Base-by-base conservation (phyloP, 805 yeast genomes). In the Candida dajiaensis region DNA sequence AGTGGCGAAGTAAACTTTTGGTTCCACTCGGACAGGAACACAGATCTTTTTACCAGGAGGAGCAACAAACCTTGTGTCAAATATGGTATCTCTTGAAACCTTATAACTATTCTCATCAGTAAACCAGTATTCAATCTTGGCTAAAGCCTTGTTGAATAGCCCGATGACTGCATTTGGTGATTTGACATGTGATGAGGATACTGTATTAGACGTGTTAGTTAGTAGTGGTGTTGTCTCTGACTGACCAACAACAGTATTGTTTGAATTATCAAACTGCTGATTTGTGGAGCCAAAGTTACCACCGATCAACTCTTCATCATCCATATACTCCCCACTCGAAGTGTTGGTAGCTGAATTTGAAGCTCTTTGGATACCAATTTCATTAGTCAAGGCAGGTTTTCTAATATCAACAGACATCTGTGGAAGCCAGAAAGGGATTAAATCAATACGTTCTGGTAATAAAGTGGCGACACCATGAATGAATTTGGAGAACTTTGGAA, bases 1-100 rank as follows among this genome's bases (percentile, higher is more conserved):
- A 21, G 95, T 89, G 7, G 99, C 99, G 67, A 94, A 94, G 65
- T 94, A 94, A n/a, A 94, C 99, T 70, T 94, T 94, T 48, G 99
- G 99, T 68, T 94, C 99, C 33, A 94, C 90, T 59, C 99, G 79
- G 35, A 94, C 95, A 3, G 98, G 99, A 9, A 94, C 94, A 59
- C 89, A 80, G 49, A 94, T 87, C 40, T 77, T 75, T 66, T 89
- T 90, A 2, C 98, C 99, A 38, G 85, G 81, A 20, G 99, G 98
- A 11, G 94, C 85, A 49, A 66, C 69, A 52, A 83, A 74, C 46
- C 69, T 66, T 3, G 78, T 61, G 50, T 78, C 82, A 59, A 80
- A 84, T 0, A 73, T 74, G 0, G 89, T 83, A 23, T 87, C 89
- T 16, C 66, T 69, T 13, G 86, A 83, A 18, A 83, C 80, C 52